Evolutionary conservation across 2,329 filamentous ascomycete species (phyloP), one percentile per base, ranked within the genome.

Genomic region (Xylaria sp.): DNA sequence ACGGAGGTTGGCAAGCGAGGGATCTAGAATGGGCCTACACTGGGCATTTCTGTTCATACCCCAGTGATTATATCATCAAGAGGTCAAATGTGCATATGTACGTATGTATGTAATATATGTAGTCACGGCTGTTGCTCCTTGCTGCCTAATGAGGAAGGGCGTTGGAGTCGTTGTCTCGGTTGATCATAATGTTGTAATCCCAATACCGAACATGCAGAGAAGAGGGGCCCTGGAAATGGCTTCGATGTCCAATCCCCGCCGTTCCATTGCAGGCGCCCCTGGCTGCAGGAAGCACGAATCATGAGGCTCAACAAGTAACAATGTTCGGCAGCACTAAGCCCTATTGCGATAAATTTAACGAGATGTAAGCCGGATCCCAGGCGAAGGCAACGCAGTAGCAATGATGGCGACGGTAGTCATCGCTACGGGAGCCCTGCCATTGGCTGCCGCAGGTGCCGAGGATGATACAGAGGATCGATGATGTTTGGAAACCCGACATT

Each of bases 321-420:
- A 17, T 63, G 30, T 48, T 36, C 30, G 50, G 54, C 60, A 56
- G 71, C 78, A 75, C 80, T 81, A 81, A 77, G 73, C 79, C 77
- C 60, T 75, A 75, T 80, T 78, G 72, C 75, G 79, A 79, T 76
- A 81, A 79, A 72, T 78, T 81, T 80, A 75, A 80, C 80, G 79
- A 81, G 72, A 67, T 30, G 64, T 63, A 64, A 72, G 70, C 62
- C 58, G 48, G 51, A 50, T 34, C 39, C 42, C 14, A 32, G 63
- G 39, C 42, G 17, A 42, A 24, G 32, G 34, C 27, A 32, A 54
- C 50, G 69, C 55, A 24, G 57, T 48, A 59, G 58, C 58, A 32
- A 9, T 48, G 34, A 59, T 56, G 64, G 64, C 48, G 42, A 57
- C 59, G 58, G 69, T 68, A 64, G 70, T 62, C 51, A 61, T 74